These are phyloP conservation scores for Linnemannia hyalina DNA, from an alignment of 192 early-diverging fungal species.

Conservation along the genomic window DNA sequence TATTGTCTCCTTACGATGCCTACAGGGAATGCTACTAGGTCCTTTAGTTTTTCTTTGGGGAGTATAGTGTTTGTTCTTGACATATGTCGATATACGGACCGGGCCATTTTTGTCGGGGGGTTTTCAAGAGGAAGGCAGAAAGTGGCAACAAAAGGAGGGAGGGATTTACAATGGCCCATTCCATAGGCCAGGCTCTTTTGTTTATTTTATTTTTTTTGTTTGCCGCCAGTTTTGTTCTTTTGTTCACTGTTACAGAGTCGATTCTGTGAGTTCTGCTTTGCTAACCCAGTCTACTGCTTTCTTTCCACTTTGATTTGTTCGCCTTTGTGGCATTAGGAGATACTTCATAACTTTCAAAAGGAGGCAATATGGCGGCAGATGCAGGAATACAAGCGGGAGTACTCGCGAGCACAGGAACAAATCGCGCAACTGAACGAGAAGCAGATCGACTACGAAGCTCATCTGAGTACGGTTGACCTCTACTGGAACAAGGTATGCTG, in stretches of 20 bases:
- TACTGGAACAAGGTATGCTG: constrained; percentile 65
- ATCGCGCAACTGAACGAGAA: constrained; percentile 61
- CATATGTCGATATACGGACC: background rate
- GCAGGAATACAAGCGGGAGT: constrained; percentile 78
- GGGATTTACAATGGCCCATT: background rate
- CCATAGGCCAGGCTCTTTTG: constrained; percentile 12
- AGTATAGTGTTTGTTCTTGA: background rate
- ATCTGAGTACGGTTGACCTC: constrained; percentile 63
- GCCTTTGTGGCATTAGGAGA: constrained; percentile 29
- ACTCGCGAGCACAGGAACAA: constrained; percentile 57
- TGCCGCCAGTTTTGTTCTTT: background rate
- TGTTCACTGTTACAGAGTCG: background rate
- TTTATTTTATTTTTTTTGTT: constrained; percentile 11
- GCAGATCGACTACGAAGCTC: constrained; percentile 63
- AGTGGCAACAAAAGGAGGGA: background rate
- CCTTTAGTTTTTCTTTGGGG: background rate
- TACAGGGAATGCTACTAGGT: background rate
- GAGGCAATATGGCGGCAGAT: constrained; percentile 79
- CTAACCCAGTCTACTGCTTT: background rate
- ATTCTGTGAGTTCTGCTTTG: background rate
- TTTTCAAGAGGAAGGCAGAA: background rate
- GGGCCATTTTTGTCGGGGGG: background rate
- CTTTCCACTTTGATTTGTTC: background rate
- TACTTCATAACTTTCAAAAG: constrained; percentile 66
- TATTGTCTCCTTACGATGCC: background rate